phyloP scores from a whole-genome alignment of 331 rosid genomes.

The Acacia concinna region DNA sequence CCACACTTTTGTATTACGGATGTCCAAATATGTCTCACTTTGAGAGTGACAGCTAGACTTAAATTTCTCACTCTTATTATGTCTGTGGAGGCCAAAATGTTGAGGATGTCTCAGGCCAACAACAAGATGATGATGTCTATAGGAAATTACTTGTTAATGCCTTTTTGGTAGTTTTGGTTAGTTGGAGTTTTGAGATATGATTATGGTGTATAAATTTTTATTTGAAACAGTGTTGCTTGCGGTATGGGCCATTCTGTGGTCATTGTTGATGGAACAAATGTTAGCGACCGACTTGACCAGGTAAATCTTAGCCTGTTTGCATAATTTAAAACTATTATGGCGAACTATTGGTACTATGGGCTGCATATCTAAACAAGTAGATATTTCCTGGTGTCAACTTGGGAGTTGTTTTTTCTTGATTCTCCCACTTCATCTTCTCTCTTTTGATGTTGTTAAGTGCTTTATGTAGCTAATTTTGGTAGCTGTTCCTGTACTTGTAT shows the following conservation, averaged over 20 bases:
- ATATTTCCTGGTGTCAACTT: neutral
- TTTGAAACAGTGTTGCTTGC: constrained; percentile 76
- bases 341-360: neutral
- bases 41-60: neutral
- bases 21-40: neutral
- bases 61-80: neutral
- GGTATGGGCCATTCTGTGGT: constrained; percentile 90
- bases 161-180: neutral
- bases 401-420: neutral
- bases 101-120: neutral
- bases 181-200: constrained; percentile 16
- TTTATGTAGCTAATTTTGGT: neutral
- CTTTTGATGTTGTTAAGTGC: neutral
- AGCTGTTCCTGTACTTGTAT: neutral
- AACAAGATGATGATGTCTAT: neutral
- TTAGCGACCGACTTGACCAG: constrained; percentile 85
- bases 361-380: constrained; percentile 9
- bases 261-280: constrained; percentile 73
- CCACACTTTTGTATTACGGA: neutral
- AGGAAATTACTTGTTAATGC: neutral
- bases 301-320: constrained; percentile 39
- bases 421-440: neutral
- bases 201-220: constrained; percentile 1
- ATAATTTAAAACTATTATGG: neutral
- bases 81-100: neutral